These are phyloP conservation scores for Acer yangbiense DNA, from an alignment of 345 rosid genomes.

Conservation along the genomic window DNA sequence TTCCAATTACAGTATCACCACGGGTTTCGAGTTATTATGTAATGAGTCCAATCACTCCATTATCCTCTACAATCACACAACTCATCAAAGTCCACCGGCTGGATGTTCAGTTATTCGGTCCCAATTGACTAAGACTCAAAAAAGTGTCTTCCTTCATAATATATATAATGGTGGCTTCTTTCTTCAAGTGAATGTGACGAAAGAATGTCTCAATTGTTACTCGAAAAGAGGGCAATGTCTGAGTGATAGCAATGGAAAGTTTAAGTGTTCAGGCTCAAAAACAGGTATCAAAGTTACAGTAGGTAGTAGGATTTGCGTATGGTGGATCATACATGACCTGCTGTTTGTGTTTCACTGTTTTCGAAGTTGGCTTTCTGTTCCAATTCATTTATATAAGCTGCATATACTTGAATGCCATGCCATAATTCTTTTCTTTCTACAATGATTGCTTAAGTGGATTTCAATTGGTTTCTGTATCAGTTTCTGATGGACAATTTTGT, in stretches of 20 bases:
- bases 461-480: not conserved
- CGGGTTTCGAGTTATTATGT: not conserved
- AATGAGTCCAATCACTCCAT: conserved; percentile 17
- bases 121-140: conserved; percentile 18
- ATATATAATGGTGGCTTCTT: not conserved
- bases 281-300: not conserved
- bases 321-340: not conserved
- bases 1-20: not conserved
- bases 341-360: not conserved
- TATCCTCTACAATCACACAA: not conserved
- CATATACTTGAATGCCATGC: not conserved
- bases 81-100: not conserved
- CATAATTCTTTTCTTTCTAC: not conserved
- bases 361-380: too few species aligned
- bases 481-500: too few species aligned
- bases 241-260: not conserved
- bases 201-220: conserved; percentile 16
- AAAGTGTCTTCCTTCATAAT: not conserved
- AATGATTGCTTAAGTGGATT: too few species aligned
- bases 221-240: conserved; percentile 5
- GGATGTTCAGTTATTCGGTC: conserved; percentile 29
- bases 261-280: not conserved
- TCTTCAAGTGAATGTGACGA: not conserved
- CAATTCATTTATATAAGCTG: not conserved
- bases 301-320: not conserved